Base-by-base conservation (phyloP, 129 eudicot genomes). In the Calendula officinalis region DNA sequence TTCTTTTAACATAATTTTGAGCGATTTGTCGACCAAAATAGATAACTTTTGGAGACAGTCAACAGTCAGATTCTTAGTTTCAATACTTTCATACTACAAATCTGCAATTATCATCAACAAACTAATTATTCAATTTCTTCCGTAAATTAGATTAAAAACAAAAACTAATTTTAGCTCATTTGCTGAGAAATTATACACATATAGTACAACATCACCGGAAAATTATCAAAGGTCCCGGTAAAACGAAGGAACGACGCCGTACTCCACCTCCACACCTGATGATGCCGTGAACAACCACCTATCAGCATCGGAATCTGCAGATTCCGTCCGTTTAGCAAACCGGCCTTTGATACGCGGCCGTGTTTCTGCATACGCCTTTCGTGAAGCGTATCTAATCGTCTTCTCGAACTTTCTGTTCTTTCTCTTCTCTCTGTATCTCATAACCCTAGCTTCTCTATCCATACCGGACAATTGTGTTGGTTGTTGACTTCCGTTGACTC, bases 381-480 rank as follows among this genome's bases (percentile, higher is more conserved):
- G 53, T 7, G 97, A 90, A 6, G 95, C 97, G 71, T 90, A 90
- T 11, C 97, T 77, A 36, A 90, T 86, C 4, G 95, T 90, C 59
- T 90, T 90, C 69, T 90, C 85, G 58, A 86, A 90, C 69, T 86
- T 90, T 37, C 97, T 50, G 75, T 86, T 90, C 89, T 90, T 90
- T 43, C 92, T 78, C 69, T 86, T 90, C 77, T 90, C 95, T 62
- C 84, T 73, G 76, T 90, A 90, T 71, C 97, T 78, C 71, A 90
- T 75, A 33, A 90, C 95, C 72, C 95, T 84, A 13, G 97, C 97
- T 45, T 81, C 92, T 16, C 97, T 70, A 49, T 90, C 97, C 39
- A 68, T 16, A 13, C 84, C 85, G 35, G 75, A 36, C 15, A 64
- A 35, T 38, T 59, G 82, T 3, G 70, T 45, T 2, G 66, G 66